Evolutionary conservation across 2,329 filamentous ascomycete genomes (phyloP).

Genomic region (Xylariales sp.): DNA sequence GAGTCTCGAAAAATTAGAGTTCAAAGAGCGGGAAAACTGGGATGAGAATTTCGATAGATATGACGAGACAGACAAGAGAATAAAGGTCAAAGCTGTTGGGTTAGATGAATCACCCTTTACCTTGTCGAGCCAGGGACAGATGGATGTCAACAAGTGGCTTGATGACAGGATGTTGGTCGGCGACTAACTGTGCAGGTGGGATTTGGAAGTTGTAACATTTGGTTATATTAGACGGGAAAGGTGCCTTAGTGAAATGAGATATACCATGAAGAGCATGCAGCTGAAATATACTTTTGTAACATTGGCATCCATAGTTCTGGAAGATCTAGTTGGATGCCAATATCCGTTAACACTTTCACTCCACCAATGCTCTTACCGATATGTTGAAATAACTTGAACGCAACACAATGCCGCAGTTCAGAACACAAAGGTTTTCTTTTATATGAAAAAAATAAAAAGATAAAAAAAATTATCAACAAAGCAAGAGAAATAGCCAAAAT

Average conservation of each 20-base stretch:
- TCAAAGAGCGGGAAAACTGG: conserved; percentile 36
- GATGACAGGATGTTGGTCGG: conserved; percentile 15
- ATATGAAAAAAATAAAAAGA: neutral
- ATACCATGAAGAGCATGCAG: no score
- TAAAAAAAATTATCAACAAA: no score
- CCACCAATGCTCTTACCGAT: no score
- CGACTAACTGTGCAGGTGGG: no score
- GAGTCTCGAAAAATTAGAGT: conserved; percentile 42
- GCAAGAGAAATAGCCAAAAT: no score
- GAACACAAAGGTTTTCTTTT: no score
- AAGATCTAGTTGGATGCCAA: no score
- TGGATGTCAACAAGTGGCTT: conserved; percentile 17
- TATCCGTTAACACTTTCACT: no score
- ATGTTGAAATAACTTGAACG: no score
- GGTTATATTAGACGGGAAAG: neutral
- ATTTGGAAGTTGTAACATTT: conserved; percentile 53
- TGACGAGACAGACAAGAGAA: conserved; percentile 28
- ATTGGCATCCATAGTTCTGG: no score
- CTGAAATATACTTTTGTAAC: no score
- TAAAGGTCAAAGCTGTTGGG: conserved; percentile 34
- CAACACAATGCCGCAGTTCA: no score
- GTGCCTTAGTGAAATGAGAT: neutral
- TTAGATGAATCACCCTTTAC: conserved; percentile 15
- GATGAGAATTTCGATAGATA: conserved; percentile 31
- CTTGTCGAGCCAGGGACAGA: conserved; percentile 11